phyloP scores from a whole-genome alignment of 306 rosid genomes.

The Prunus armeniaca region DNA sequence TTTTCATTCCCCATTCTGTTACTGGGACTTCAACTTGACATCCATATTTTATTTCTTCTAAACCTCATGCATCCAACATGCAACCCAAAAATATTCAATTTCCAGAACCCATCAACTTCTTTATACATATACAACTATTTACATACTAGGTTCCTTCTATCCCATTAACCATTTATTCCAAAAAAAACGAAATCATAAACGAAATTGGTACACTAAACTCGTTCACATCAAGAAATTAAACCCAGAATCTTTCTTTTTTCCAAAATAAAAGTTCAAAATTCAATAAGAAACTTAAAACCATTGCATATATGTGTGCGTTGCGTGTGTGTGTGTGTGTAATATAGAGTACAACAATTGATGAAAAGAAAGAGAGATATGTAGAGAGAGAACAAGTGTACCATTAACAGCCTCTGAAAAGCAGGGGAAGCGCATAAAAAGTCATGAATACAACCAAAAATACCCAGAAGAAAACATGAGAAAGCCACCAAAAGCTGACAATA shows the following conservation, averaged over 20 bases:
- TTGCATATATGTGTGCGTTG: neutral
- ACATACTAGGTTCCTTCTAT: neutral
- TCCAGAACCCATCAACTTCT: constrained; percentile 7
- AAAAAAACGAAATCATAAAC: neutral
- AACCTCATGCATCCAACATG: neutral
- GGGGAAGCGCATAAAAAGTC: constrained; percentile 19
- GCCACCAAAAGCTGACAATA: constrained; percentile 27
- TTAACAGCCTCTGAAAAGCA: constrained; percentile 32
- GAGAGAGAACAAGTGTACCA: constrained; percentile 29
- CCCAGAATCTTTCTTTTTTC: neutral
- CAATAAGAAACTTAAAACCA: constrained; percentile 10
- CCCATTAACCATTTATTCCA: neutral
- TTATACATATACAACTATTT: neutral
- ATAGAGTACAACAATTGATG: no score
- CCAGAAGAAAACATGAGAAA: constrained; percentile 37
- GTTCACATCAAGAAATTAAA: neutral
- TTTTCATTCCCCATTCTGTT: neutral
- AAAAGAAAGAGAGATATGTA: neutral
- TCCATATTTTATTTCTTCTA: neutral
- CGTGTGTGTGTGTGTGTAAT: no score
- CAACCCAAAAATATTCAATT: constrained; percentile 4
- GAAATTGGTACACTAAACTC: neutral
- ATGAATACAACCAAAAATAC: constrained; percentile 21
- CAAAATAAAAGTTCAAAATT: constrained; percentile 7
- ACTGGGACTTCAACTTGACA: neutral